These are phyloP conservation scores for Pseudisothecium myosuroides DNA, from an alignment of 225 moss, liverwort and hornwort species.

Conservation along the genomic window DNA sequence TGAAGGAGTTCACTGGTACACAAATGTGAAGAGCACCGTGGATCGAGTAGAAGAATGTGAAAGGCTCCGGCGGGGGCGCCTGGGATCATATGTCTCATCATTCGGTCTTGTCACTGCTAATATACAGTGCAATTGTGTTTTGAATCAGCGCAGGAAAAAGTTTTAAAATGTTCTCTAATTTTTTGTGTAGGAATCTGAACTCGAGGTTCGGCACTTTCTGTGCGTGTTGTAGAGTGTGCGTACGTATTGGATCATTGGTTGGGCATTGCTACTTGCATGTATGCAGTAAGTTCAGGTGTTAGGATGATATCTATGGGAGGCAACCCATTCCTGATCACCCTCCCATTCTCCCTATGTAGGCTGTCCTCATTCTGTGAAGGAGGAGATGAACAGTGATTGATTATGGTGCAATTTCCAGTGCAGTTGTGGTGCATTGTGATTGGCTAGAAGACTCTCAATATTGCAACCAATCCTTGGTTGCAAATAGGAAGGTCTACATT, in stretches of 20 bases:
- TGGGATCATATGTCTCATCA: neutral
- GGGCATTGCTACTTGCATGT: neutral
- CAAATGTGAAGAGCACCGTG: slow-evolving; percentile 10
- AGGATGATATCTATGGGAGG: too few species aligned
- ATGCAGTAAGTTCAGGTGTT: neutral
- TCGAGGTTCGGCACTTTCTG: neutral
- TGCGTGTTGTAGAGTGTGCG: neutral
- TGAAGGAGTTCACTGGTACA: slow-evolving; percentile 53
- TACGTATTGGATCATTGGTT: too few species aligned
- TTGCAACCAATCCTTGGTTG: too few species aligned
- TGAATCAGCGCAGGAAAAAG: neutral
- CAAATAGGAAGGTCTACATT: too few species aligned
- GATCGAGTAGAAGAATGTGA: neutral
- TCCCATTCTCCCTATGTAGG: too few species aligned
- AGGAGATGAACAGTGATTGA: too few species aligned
- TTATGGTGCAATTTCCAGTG: too few species aligned
- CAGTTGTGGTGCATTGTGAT: too few species aligned
- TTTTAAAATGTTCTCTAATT: neutral
- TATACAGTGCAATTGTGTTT: neutral
- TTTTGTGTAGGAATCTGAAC: neutral
- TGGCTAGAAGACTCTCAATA: too few species aligned
- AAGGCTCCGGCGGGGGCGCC: neutral
- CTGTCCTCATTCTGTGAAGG: too few species aligned
- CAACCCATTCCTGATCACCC: too few species aligned
- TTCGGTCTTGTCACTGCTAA: neutral